Evolutionary conservation across 139 green algal genomes (phyloP), one percentile per base, ranked within the genome.

Genomic region (Auxenochlorella pyrenoidosa): DNA sequence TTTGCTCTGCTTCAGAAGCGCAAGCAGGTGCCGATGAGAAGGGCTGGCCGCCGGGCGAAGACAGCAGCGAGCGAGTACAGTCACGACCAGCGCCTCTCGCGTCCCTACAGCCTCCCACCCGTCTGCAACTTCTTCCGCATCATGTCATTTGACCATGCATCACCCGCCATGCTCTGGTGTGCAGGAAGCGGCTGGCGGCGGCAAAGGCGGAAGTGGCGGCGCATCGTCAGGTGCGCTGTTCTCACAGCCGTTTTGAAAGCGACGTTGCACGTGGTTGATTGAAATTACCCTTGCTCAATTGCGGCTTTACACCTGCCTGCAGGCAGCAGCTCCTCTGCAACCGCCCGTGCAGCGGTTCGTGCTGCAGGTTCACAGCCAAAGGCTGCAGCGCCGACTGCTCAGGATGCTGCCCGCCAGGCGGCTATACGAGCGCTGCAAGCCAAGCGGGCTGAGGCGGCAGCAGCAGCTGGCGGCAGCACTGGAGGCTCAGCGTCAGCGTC

Each of bases 1-100:
- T 93, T 85, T 86, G 90, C 90, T 63, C 59, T 86, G 59, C 87
- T 93, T 28, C 75, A 89, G 38, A 85, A 90, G 79, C 90, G 89
- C 47, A 90, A 90, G 65, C 36, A 79, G 83, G 72, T 87, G 68
- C 36, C 15, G n/a, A 3, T 47, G 4, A 36, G 12, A 32, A 43
- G n/a, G 32, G 75, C n/a, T 12, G 32, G 71, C 34, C 40, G 71
- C 3, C 6, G 12, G 44, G 40, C 24, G 44, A 26, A 24, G 75
- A 32, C 44, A 65, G 47, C 5, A 32, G 40, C 41, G 26, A 34
- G 24, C 24, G 36, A 47, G 24, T 24, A 8, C 34, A 16, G 40
- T 26, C 73, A 24, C 24, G 24, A 44, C 73, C 18, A 38, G 16
- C 41, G 5, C 1, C 0, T 24, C 54, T 18, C 21, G 10, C 34